Base-by-base conservation (phyloP, 2,329 filamentous ascomycete genomes). In the Fusarium verticillioides region DNA sequence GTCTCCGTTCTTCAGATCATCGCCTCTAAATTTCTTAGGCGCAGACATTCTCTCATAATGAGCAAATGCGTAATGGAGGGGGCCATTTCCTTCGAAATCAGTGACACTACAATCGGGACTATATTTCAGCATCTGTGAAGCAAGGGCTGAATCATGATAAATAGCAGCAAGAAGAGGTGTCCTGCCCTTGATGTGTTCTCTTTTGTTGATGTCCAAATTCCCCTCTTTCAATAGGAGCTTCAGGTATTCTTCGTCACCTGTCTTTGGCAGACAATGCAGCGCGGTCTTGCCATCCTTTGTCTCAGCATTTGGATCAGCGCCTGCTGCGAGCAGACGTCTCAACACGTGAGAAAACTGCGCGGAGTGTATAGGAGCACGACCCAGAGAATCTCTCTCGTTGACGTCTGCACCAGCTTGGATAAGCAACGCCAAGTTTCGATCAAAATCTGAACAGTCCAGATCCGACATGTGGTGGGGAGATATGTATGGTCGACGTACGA, bases 361-460 rank as follows among this genome's bases (percentile, higher is more conserved):
- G 4, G 40, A 46, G 32, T 79, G 78, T n/a, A 79, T 59, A 2
- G 69, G 58, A 19, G 75, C 69, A 21, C 36, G n/a, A 9, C 73
- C 74, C 53, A 61, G 11, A 44, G 40, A 30, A 56, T 66, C 47
- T 28, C 72, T 70, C 44, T 68, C 61, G 28, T 78, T 65, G 18
- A 79, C 49, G 18, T 80, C 65, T 4, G 65, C 66, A 11, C 78
- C 78, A 26, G 77, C 77, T 37, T 73, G 34, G 18, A 78, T 23
- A 18, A 80, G 56, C 7, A 78, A 47, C 4, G 44, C 18, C 21
- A 79, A 66, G 21, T 71, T 43, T 21, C 58, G 56, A n/a, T 65
- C 18, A 10, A 58, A 52, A 9, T 64, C 50, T 4, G 44, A 60
- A n/a, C 23, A 19, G 15, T 57, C 21, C 28, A 46, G 23, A 7